These are phyloP conservation scores for Yamadazyma diospyri DNA, from an alignment of 1,139 yeast genomes.

Conservation along the genomic window DNA sequence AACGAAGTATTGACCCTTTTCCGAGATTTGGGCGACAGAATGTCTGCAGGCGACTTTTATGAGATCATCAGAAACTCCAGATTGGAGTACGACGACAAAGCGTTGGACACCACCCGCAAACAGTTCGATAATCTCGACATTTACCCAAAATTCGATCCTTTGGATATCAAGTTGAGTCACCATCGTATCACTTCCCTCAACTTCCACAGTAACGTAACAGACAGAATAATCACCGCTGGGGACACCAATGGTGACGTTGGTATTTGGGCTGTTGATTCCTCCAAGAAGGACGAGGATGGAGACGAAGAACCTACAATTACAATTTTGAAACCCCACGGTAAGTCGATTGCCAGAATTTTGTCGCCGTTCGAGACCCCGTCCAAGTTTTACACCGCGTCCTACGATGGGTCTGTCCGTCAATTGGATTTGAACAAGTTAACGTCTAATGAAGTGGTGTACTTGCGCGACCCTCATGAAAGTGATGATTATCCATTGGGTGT, in stretches of 20 bases:
- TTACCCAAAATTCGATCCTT: constrained; percentile 59
- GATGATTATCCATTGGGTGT: constrained; percentile 45
- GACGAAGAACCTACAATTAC: constrained; percentile 52
- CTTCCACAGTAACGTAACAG: constrained; percentile 69
- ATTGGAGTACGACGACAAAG: constrained; percentile 29
- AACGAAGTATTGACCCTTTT: constrained; percentile 38
- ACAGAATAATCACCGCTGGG: constrained; percentile 74
- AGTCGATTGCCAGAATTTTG: constrained; percentile 61
- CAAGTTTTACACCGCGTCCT: constrained; percentile 66
- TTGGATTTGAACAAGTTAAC: constrained; percentile 62
- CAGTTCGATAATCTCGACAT: constrained; percentile 50
- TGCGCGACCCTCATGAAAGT: constrained; percentile 48
- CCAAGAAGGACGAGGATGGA: constrained; percentile 21
- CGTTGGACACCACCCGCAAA: constrained; percentile 43
- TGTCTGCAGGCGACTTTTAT: constrained; percentile 79
- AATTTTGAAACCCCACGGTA: constrained; percentile 71
- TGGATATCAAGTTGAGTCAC: constrained; percentile 66
- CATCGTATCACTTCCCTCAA: constrained; percentile 70
- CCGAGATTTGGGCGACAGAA: constrained; percentile 46
- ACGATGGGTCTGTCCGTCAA: constrained; percentile 80
- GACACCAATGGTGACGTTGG: constrained; percentile 85
- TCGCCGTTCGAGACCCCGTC: constrained; percentile 50
- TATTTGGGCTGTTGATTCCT: constrained; percentile 73
- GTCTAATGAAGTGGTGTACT: constrained; percentile 54
- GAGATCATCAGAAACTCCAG: constrained; percentile 39